These are phyloP conservation scores for Apiospora malaysiana DNA, from an alignment of 2,329 filamentous ascomycete genomes.

Conservation along the genomic window DNA sequence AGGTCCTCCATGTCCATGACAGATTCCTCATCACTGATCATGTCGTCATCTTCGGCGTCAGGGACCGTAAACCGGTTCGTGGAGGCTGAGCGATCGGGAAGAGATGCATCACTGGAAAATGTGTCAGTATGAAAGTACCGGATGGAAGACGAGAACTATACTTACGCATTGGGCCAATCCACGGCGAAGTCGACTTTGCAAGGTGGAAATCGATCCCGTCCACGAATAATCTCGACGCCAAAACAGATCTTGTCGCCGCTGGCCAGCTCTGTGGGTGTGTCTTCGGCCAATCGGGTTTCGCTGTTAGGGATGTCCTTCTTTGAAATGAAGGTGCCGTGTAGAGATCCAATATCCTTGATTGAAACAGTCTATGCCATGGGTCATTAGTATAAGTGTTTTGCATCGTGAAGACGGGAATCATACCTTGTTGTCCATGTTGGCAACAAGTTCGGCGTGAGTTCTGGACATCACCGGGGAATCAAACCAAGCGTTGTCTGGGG, in stretches of 20 bases:
- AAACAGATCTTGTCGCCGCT: slow-evolving; percentile 47
- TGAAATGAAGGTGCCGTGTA: slow-evolving; percentile 60
- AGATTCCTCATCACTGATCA: neutral
- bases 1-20: neutral
- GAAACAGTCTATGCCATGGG: slow-evolving; percentile 47
- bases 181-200: slow-evolving; percentile 44
- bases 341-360: slow-evolving; percentile 54
- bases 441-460: slow-evolving; percentile 63
- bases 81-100: neutral
- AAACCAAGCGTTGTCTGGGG: slow-evolving; percentile 66
- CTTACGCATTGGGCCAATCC: slow-evolving; percentile 29
- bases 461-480: slow-evolving; percentile 76
- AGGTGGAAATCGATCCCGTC: slow-evolving; percentile 44
- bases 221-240: slow-evolving; percentile 46
- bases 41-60: slow-evolving; percentile 6
- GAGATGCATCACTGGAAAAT: neutral
- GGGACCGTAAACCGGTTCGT: slow-evolving; percentile 10
- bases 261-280: slow-evolving; percentile 32
- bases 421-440: slow-evolving; percentile 53
- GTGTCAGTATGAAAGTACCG: slow-evolving; percentile 23
- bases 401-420: slow-evolving; percentile 25
- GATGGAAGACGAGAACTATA: neutral
- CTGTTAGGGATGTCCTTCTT: slow-evolving; percentile 29
- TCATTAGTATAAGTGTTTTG: neutral
- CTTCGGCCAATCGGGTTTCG: slow-evolving; percentile 31